These are phyloP conservation scores for Suillus fuscotomentosus DNA, from an alignment of 768 basidiomycete species.

Conservation along the genomic window DNA sequence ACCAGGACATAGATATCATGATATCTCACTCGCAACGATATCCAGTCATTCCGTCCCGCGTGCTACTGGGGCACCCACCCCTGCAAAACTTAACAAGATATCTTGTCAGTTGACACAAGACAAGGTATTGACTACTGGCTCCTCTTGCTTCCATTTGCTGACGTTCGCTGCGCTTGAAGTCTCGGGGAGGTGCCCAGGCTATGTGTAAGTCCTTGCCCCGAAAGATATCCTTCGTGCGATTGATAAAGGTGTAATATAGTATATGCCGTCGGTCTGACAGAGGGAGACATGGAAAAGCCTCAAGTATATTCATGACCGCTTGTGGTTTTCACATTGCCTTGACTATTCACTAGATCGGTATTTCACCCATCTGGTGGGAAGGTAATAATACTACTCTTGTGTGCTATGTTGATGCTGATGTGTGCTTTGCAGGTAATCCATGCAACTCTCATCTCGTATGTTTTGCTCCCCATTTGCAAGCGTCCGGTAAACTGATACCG, in stretches of 20 bases:
- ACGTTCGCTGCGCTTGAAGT: conserved; percentile 27
- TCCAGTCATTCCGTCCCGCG: conserved; percentile 20
- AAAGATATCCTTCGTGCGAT: background rate
- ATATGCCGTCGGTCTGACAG: conserved; percentile 74
- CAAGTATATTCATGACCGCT: conserved; percentile 47
- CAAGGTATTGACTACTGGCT: conserved; percentile 45
- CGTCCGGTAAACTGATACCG: conserved; percentile 1
- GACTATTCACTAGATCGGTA: conserved; percentile 61
- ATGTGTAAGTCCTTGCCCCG: conserved; percentile 62
- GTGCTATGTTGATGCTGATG: background rate
- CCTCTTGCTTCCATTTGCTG: conserved; percentile 6
- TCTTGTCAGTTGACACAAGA: conserved; percentile 74
- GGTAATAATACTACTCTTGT: conserved; percentile 42
- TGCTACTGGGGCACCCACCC: conserved; percentile 23
- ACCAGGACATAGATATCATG: background rate
- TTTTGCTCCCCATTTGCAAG: conserved; percentile 5
- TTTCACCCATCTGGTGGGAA: conserved; percentile 92
- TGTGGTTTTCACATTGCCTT: conserved; percentile 3
- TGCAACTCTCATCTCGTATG: conserved; percentile 81
- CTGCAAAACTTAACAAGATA: conserved; percentile 66
- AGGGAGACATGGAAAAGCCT: conserved; percentile 82
- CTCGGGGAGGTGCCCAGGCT: conserved; percentile 76
- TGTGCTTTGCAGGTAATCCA: conserved; percentile 60
- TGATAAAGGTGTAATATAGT: conserved; percentile 33
- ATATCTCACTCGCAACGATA: conserved; percentile 6